These are phyloP conservation scores for Aureobasidium namibiae DNA, from an alignment of 2,329 filamentous ascomycete species.

Conservation along the genomic window DNA sequence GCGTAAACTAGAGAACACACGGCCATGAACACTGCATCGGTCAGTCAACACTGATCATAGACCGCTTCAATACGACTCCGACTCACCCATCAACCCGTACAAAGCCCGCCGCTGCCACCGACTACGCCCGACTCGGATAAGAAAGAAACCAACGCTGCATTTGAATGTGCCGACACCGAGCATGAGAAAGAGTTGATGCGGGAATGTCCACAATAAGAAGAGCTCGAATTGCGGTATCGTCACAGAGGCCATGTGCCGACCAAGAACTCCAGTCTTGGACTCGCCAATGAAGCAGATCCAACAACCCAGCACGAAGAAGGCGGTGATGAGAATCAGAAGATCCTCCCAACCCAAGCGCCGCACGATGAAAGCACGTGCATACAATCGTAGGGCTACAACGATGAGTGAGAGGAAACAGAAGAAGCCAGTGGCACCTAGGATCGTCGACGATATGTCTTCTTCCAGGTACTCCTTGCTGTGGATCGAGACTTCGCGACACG, in stretches of 20 bases:
- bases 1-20: not conserved
- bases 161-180: not conserved
- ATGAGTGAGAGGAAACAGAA: not conserved
- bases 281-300: conserved; percentile 2
- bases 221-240: not conserved
- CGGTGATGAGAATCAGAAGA: not conserved
- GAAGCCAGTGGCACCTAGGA: not conserved
- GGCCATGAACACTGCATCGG: not conserved
- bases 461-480: not conserved
- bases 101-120: not conserved
- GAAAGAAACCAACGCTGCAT: not conserved
- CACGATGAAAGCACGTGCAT: not conserved
- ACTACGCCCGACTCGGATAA: not conserved
- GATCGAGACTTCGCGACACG: not conserved
- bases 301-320: not conserved
- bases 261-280: not conserved
- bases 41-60: not conserved
- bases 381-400: not conserved
- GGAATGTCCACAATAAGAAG: not conserved
- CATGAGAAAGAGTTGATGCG: not conserved
- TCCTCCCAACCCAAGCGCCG: not conserved
- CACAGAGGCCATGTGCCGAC: not conserved
- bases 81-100: not conserved
- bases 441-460: not conserved
- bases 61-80: not conserved